Base-by-base conservation (phyloP, 1,284 basidiomycete species). In the Laetiporus sulphureus region DNA sequence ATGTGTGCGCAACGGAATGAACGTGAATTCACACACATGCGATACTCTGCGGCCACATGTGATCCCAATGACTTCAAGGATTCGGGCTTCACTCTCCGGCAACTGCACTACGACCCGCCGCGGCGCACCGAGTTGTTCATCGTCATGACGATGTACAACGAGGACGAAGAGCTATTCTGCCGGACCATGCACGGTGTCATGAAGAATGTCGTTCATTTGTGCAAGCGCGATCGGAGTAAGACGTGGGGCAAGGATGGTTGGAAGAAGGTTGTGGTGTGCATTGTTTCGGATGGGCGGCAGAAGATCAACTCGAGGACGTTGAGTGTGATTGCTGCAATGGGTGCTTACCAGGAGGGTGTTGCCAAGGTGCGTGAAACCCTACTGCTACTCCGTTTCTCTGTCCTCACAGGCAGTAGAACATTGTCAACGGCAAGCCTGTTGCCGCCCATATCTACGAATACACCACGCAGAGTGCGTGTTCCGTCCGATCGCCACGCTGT, bases 241-340 rank as follows among this genome's bases (percentile, higher is more conserved):
- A 96, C 86, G 1, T 97, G 94, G 94, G 92, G 92, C 1, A 86
- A 90, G 59, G 91, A 96, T 0, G 92, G 93, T 0, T 97, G 94
- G 94, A 95, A 96, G 71, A 97, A 96, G 74, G 89, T 83, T 19
- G 71, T 72, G 5, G 63, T 73, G n/a, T 72, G 67, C 48, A 68
- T 70, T 46, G 68, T 92, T 5, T 81, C 81, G 25, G 88, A 92
- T 61, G 87, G 88, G 0, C 75, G 91, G 32, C 62, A 69, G 52
- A 94, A 93, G 71, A 88, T 95, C 64, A 91, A 95, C 59, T 75
- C 80, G 29, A 68, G 91, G 44, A 94, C 91, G 15, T 61, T 93
- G 55, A 85, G 83, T 49, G 87, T 91, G 24, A 76, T 96, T 41
- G 90, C 92, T 6, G 79, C 89, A 1, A 84, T 96, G 75, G 93